phyloP scores from a whole-genome alignment of 768 basidiomycete genomes.

The Lepiota subincarnata region DNA sequence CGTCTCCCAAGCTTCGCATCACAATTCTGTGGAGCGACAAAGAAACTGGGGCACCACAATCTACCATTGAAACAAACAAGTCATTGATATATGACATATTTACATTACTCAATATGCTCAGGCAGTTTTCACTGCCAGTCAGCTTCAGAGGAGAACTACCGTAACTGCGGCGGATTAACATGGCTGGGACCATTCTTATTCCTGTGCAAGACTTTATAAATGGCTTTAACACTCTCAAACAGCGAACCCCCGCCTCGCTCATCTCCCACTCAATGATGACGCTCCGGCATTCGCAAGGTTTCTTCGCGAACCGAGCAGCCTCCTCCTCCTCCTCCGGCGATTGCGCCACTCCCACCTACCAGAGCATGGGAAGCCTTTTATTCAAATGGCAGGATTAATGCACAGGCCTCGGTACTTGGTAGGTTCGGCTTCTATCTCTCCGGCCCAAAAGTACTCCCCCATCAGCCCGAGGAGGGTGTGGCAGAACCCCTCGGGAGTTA shows the following conservation, averaged over 20 bases:
- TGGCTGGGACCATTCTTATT: constrained; percentile 17
- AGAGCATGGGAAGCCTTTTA: constrained; percentile 62
- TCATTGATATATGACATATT: too few relatives aligned
- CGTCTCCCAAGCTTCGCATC: constrained; percentile 15
- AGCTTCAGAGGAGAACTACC: constrained; percentile 23
- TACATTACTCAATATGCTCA: too few relatives aligned
- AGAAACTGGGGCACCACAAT: constrained; percentile 52
- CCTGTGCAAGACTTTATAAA: constrained; percentile 25
- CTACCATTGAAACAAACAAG: constrained; percentile 31
- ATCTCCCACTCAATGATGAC: constrained; percentile 36
- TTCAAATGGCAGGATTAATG: constrained; percentile 58
- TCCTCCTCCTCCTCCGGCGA: constrained; percentile 16
- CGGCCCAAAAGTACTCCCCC: constrained; percentile 44
- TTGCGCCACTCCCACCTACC: constrained; percentile 17
- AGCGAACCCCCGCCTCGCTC: constrained; percentile 17
- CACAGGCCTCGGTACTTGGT: constrained; percentile 44
- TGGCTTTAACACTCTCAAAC: constrained; percentile 40
- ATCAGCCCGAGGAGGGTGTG: constrained; percentile 31
- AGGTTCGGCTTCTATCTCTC: constrained; percentile 70
- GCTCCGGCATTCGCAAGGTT: constrained; percentile 45
- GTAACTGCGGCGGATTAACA: constrained; percentile 15
- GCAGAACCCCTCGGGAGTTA: constrained; percentile 61
- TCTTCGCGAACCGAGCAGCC: constrained; percentile 32
- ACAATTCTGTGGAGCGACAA: constrained; percentile 21
- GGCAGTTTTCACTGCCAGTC: too few relatives aligned